A percentile compares a stretch with the other conserved stretches of the same genome.
phyloP scores from a whole-genome alignment of 2,329 filamentous ascomycete species.

The Ophiostoma quercus region DNA sequence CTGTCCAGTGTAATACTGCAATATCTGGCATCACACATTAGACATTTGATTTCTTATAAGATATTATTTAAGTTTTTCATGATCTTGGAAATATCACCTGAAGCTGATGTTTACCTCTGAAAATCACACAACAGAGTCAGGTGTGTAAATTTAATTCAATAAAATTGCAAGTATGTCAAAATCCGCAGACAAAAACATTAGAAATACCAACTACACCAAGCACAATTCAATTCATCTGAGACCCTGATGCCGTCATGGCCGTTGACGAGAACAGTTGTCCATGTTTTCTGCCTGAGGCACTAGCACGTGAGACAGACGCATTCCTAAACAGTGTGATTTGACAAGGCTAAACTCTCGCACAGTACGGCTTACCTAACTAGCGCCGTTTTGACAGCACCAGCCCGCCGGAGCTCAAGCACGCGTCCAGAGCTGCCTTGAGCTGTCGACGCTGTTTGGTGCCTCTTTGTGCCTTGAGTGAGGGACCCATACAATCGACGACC shows the following conservation, averaged over 20 bases:
- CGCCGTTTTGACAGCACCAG: neutral
- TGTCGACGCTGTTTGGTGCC: conserved; percentile 18
- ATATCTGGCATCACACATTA: neutral
- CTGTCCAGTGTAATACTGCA: neutral
- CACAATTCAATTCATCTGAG: neutral
- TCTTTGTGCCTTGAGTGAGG: neutral
- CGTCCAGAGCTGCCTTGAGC: conserved; percentile 19
- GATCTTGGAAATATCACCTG: neutral
- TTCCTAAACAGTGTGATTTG: neutral
- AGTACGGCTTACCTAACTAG: neutral
- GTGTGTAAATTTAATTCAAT: neutral
- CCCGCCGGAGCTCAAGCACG: conserved; percentile 12
- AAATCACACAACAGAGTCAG: neutral
- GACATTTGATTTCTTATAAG: neutral
- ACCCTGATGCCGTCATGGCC: neutral
- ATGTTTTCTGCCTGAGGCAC: neutral
- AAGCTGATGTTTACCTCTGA: neutral
- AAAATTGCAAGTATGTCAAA: neutral
- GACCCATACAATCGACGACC: conserved; percentile 14
- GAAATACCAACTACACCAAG: neutral
- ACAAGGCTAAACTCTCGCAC: neutral
- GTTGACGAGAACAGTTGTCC: neutral
- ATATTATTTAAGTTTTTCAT: no score
- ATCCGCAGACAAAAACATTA: no score
- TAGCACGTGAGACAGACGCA: neutral